Evolutionary conservation across 1,139 yeast genomes (phyloP), one percentile per base, ranked within the genome.

Genomic region (Fermentozyma sake): DNA sequence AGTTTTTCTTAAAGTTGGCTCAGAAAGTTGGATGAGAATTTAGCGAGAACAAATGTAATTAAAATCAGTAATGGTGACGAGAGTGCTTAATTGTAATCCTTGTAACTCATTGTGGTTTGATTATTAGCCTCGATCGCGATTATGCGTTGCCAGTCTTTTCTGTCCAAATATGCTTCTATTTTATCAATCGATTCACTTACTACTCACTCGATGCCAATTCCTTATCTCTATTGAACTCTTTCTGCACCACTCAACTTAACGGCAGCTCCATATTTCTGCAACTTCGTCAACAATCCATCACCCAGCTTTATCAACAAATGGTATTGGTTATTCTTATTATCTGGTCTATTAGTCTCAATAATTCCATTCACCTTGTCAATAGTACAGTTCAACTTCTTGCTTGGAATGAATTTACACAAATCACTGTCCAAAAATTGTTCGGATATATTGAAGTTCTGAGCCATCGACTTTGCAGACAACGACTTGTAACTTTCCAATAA

Each of bases 201-300:
- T n/a, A n/a, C n/a, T n/a, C n/a, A n/a, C n/a, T n/a, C n/a, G n/a
- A n/a, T n/a, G n/a, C n/a, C n/a, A n/a, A n/a, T n/a, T n/a, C n/a
- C 20, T 11, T 21, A 19, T 22, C 10, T 17, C 31, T 37, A 45
- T 6, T 43, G 48, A 16, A 73, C 78, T 46, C 78, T 71, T 52
- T 87, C 96, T 18, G 95, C 86, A 25, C 97, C 96, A 50, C 94
- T 81, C 48, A 91, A 72, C 55, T 93, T 83, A 29, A 91, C 97
- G 10, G 97, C 96, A 20, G 97, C 96, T 27, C 96, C 96, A 49
- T 91, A 91, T 58, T 89, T 91, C 54, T 93, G 98, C 50, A 93
- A 71, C 58, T 91, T 91, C 16, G 98, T 91, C 57, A 93, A 76
- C 45, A 93, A 68, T 9, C 79, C 77, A 53, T 93, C 98, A 37